Conservation (phyloP, 140 eudicot genomes). For the Flaveria floridana region DNA sequence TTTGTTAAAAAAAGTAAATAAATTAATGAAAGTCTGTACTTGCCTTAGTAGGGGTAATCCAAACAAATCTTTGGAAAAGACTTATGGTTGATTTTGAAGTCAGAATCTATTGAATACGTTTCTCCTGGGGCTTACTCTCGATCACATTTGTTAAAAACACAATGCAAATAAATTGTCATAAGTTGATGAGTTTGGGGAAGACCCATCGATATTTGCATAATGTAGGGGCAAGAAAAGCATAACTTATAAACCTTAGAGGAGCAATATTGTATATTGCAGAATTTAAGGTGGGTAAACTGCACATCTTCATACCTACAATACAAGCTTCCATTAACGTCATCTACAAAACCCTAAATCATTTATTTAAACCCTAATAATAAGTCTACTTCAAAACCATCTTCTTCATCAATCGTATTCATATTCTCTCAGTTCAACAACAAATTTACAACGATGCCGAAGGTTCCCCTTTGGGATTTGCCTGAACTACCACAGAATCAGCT, state of each 20-base stretch:
- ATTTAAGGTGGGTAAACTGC: conserved; percentile 1
- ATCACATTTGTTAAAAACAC: too few species aligned
- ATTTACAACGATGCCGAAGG: conserved; percentile 37
- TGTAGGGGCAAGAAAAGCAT: not conserved
- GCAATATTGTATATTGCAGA: not conserved
- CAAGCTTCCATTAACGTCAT: conserved; percentile 31
- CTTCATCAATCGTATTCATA: not conserved
- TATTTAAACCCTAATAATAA: conserved; percentile 12
- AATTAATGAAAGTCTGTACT: too few species aligned
- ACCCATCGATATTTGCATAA: not conserved
- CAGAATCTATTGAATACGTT: too few species aligned
- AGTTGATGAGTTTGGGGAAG: not conserved
- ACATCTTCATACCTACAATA: conserved; percentile 25
- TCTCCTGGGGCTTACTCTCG: too few species aligned
- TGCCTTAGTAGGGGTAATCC: too few species aligned
- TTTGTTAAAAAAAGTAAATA: too few species aligned
- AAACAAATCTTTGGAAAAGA: too few species aligned
- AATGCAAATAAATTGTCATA: too few species aligned
- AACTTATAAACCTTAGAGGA: not conserved
- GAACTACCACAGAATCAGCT: conserved; percentile 63
- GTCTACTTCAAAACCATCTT: not conserved
- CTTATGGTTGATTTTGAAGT: too few species aligned
- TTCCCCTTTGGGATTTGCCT: conserved; percentile 72
- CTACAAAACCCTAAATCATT: conserved; percentile 11
- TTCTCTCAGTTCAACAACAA: not conserved